Evolutionary conservation across 2,329 filamentous ascomycete genomes (phyloP).

Genomic region (Fusarium sp.): DNA sequence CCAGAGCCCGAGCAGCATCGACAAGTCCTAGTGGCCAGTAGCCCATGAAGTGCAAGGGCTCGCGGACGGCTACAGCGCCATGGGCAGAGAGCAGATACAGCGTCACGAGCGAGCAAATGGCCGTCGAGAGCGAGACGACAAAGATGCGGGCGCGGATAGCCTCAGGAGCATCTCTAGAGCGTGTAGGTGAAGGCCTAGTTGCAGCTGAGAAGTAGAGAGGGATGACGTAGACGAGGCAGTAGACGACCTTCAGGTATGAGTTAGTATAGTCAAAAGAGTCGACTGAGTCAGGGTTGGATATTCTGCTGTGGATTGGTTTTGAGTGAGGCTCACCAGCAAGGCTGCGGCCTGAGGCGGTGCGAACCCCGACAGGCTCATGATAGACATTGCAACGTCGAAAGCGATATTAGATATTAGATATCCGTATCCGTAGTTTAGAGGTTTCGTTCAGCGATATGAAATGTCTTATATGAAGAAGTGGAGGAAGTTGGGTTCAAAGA

Average conservation of each 20-base stretch:
- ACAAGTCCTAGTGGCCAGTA: conserved; percentile 80
- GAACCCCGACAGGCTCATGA: conserved; percentile 32
- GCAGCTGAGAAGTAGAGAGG: conserved; percentile 88
- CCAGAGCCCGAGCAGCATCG: conserved; percentile 74
- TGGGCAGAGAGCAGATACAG: conserved; percentile 70
- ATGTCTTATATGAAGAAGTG: neutral
- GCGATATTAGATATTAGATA: neutral
- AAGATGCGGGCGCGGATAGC: conserved; percentile 90
- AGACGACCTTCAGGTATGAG: conserved; percentile 67
- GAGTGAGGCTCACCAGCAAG: conserved; percentile 43
- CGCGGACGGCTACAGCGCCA: conserved; percentile 61
- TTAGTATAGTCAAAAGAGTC: conserved; percentile 14
- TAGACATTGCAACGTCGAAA: conserved; percentile 18
- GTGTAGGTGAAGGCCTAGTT: conserved; percentile 82
- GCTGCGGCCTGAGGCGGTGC: conserved; percentile 42
- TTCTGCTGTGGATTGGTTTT: neutral
- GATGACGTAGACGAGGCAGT: conserved; percentile 89
- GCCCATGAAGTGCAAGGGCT: conserved; percentile 77
- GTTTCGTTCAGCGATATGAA: neutral
- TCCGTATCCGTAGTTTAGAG: neutral
- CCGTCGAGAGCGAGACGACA: conserved; percentile 81
- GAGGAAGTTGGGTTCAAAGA: conserved; percentile 5
- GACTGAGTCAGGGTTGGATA: too few species aligned
- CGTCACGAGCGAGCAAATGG: conserved; percentile 75
- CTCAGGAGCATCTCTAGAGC: conserved; percentile 88